Conservation (phyloP, 345 rosid species). For the Brassica rapa region DNA sequence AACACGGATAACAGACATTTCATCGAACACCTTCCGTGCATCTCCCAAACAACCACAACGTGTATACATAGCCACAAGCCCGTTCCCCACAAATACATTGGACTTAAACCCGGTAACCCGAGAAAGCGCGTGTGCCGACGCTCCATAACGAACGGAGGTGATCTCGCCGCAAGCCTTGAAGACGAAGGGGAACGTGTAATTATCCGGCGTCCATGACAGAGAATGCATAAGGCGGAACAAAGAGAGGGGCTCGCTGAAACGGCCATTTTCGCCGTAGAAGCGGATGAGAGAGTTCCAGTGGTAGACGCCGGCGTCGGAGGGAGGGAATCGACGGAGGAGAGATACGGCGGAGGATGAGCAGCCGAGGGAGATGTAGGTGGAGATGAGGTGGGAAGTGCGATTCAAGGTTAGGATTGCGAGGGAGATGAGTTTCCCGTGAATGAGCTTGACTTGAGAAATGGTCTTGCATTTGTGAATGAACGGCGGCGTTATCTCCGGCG, state of each 20-base stretch:
- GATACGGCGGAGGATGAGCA: constrained; percentile 52
- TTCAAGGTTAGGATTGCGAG: constrained; percentile 46
- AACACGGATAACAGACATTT: constrained; percentile 49
- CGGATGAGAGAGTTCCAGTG: constrained; percentile 79
- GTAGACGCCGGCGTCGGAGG: constrained; percentile 56
- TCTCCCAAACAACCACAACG: constrained; percentile 53
- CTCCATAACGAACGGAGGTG: constrained; percentile 46
- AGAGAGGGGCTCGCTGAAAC: constrained; percentile 41
- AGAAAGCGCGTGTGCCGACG: constrained; percentile 54
- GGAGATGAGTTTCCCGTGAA: constrained; percentile 66
- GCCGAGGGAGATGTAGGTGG: constrained; percentile 62
- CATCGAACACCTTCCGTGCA: constrained; percentile 73
- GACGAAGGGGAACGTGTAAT: constrained; percentile 73
- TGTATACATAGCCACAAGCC: constrained; percentile 62
- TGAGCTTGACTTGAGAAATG: constrained; percentile 50
- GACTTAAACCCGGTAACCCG: constrained; percentile 49
- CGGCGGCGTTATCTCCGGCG: constrained; percentile 40
- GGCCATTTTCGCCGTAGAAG: constrained; percentile 43
- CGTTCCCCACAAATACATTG: constrained; percentile 74
- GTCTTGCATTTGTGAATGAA: constrained; percentile 64
- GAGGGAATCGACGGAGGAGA: constrained; percentile 53
- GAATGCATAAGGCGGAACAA: constrained; percentile 51
- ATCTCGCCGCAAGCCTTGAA: constrained; percentile 75
- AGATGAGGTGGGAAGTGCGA: constrained; percentile 55
- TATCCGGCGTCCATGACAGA: constrained; percentile 69